phyloP scores from a whole-genome alignment of 352 stramenopile genomes.

The Lagenidium sp. region DNA sequence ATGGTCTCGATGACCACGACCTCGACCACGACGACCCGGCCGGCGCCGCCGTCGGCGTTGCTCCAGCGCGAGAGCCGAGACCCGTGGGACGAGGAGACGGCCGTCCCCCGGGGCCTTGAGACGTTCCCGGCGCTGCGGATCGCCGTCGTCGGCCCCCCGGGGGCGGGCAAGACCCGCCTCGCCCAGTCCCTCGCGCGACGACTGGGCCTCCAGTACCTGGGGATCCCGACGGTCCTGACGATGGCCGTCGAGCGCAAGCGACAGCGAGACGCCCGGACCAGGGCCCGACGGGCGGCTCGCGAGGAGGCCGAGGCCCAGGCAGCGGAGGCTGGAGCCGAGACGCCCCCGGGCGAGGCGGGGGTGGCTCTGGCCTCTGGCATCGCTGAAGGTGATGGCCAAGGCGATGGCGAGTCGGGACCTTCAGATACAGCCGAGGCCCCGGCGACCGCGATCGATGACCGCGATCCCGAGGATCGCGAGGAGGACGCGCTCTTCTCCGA shows the following conservation, averaged over 20 bases:
- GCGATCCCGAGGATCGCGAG: constrained; percentile 12
- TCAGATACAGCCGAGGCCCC: neutral
- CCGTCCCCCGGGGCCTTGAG: constrained; percentile 21
- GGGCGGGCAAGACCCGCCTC: constrained; percentile 45
- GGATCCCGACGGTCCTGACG: constrained; percentile 26
- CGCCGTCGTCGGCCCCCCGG: constrained; percentile 45
- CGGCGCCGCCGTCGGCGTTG: constrained; percentile 4
- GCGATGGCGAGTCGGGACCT: neutral
- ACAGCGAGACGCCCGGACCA: neutral
- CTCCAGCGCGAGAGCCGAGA: constrained; percentile 21
- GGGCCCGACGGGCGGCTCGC: neutral
- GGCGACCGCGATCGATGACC: neutral
- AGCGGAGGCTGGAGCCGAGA: neutral
- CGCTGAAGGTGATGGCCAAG: constrained; percentile 2
- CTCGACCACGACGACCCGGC: neutral
- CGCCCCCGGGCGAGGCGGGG: constrained; percentile 3
- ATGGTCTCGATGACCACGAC: neutral
- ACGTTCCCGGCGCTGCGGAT: constrained; percentile 35
- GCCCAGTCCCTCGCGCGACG: constrained; percentile 28
- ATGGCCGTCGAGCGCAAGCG: constrained; percentile 23
- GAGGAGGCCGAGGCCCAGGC: constrained; percentile 1
- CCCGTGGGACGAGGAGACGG: constrained; percentile 33
- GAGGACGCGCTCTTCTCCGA: constrained; percentile 27
- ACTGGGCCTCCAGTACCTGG: constrained; percentile 42
- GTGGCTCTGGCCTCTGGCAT: too few relatives aligned